Conservation (phyloP, 257 asterid species). For the Primulina tabacum region DNA sequence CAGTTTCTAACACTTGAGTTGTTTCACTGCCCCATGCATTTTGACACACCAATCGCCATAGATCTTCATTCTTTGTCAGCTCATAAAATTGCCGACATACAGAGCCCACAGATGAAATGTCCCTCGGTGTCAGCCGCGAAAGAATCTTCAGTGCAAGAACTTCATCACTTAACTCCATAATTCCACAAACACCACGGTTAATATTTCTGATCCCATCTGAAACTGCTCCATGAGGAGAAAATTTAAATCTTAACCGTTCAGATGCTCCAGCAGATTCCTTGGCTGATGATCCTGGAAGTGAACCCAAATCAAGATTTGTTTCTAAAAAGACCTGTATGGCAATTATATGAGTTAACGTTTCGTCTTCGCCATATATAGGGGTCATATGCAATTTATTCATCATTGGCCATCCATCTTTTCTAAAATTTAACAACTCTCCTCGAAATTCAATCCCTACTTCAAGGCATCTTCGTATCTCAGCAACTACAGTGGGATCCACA, state of each 20-base stretch:
- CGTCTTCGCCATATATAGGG: constrained; percentile 21
- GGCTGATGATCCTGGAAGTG: constrained; percentile 5
- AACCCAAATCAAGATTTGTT: constrained; percentile 15
- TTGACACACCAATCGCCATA: constrained; percentile 22
- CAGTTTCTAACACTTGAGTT: constrained; percentile 9
- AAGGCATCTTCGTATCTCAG: constrained; percentile 23
- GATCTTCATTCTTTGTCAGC: constrained; percentile 19
- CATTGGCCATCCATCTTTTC: constrained; percentile 20
- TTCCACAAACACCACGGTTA: constrained; percentile 10
- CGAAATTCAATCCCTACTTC: constrained; percentile 17
- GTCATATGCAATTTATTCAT: constrained; percentile 18
- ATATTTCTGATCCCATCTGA: background rate
- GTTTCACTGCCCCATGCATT: constrained; percentile 24
- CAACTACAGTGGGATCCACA: constrained; percentile 16
- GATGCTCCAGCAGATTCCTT: constrained; percentile 12
- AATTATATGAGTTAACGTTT: constrained; percentile 15
- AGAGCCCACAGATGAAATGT: constrained; percentile 20
- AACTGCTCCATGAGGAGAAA: background rate
- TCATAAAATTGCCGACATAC: constrained; percentile 7
- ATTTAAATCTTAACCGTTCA: constrained; percentile 7
- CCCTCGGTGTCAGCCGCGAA: constrained; percentile 20
- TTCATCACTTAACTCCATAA: constrained; percentile 20
- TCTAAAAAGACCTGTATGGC: constrained; percentile 21
- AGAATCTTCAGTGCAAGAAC: constrained; percentile 20
- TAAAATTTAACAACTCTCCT: constrained; percentile 21